These are phyloP conservation scores for Fusarium cicatricum DNA, from an alignment of 2,329 filamentous ascomycete species.

Conservation along the genomic window DNA sequence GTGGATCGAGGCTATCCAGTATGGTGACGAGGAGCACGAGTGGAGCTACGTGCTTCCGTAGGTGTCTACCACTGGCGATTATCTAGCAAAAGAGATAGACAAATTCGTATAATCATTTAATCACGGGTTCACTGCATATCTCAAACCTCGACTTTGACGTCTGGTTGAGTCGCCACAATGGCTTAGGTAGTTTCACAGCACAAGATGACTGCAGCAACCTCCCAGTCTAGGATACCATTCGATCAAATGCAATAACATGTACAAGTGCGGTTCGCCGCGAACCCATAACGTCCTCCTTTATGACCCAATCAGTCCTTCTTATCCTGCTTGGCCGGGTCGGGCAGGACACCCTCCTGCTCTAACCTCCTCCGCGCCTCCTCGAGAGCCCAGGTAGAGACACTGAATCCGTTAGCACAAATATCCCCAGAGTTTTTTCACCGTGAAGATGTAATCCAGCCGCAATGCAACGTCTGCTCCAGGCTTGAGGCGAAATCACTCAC, in stretches of 20 bases:
- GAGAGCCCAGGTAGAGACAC: conserved; percentile 99
- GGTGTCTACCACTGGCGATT: neutral
- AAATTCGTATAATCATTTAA: conserved; percentile 21
- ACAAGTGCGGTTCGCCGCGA: conserved; percentile 24
- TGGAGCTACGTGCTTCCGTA: conserved; percentile 74
- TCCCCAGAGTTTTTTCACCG: too few species aligned
- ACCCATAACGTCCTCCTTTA: conserved; percentile 12
- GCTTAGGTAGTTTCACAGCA: too few species aligned
- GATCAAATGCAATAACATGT: conserved; percentile 35
- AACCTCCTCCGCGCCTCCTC: conserved; percentile 95
- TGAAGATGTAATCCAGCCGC: conserved; percentile 31
- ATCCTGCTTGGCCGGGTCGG: conserved; percentile 73
- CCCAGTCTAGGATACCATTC: conserved; percentile 42
- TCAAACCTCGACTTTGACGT: neutral
- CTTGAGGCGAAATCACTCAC: conserved; percentile 66
- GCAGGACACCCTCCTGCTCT: conserved; percentile 93
- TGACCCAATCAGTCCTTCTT: conserved; percentile 56
- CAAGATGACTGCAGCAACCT: neutral
- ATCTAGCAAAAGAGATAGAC: neutral
- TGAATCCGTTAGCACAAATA: conserved; percentile 54
- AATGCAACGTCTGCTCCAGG: neutral
- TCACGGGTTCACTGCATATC: conserved; percentile 16
- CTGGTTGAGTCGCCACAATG: too few species aligned
- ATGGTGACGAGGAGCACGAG: conserved; percentile 88
- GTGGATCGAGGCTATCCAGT: conserved; percentile 96